phyloP scores from a whole-genome alignment of 2,329 filamentous ascomycete genomes.

The Tothia fuscella region DNA sequence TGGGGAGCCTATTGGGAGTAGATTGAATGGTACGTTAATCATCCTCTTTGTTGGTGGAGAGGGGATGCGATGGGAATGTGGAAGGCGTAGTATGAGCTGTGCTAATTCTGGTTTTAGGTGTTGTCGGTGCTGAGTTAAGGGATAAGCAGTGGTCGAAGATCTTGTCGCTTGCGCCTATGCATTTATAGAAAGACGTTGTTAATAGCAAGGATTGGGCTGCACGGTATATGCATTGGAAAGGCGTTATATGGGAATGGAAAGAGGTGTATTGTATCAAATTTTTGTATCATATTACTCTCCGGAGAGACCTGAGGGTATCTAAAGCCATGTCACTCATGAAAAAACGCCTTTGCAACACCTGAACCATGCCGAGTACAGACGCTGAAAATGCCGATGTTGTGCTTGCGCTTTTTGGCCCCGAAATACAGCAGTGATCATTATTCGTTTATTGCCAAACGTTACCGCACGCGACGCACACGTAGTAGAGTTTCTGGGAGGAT shows the following conservation, averaged over 20 bases:
- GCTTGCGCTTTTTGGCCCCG: no score
- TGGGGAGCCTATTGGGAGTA: conserved; percentile 85
- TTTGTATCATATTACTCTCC: conserved; percentile 3
- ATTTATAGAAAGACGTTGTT: no score
- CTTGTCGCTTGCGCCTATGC: conserved; percentile 80
- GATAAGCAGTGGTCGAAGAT: conserved; percentile 98
- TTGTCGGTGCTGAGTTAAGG: conserved; percentile 81
- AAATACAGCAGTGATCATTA: no score
- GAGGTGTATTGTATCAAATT: conserved; percentile 2
- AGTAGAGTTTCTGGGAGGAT: conserved; percentile 34
- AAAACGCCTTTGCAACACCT: neutral
- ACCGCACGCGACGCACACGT: conserved; percentile 85
- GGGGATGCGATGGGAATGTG: conserved; percentile 4
- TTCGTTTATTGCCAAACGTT: conserved; percentile 71
- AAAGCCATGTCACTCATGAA: neutral
- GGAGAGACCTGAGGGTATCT: conserved; percentile 2
- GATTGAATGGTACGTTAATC: conserved; percentile 61
- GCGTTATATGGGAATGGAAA: neutral
- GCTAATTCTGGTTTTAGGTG: conserved; percentile 35
- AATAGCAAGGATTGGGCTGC: neutral
- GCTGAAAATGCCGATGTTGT: no score
- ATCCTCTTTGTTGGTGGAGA: no score
- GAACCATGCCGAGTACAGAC: no score
- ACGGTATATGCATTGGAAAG: neutral
- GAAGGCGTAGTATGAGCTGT: neutral